Base-by-base conservation (phyloP, 306 rosid genomes). In the Vigna mungo region DNA sequence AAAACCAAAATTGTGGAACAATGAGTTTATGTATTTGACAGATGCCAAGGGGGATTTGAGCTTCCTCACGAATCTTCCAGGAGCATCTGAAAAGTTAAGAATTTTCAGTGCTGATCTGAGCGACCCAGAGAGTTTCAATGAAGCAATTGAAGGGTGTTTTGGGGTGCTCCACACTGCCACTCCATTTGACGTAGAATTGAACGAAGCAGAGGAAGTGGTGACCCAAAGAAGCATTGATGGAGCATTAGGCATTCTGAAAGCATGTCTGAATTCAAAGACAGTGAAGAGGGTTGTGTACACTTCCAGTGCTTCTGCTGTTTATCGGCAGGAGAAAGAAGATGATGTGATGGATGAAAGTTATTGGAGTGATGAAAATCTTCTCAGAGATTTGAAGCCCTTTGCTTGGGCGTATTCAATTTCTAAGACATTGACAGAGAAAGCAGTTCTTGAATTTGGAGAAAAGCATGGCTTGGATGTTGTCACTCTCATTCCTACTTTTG, bases 211-310 rank as follows among this genome's bases (percentile, higher is more conserved):
- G 32, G 90, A 87, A 44, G 7, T 16, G 0, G 83, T 89, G 49
- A 89, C 85, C 7, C 77, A 78, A 65, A 75, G 89, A 78, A 72
- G 78, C 39, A 39, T 84, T 5, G 85, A 83, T 13, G 96, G 90
- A 16, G 84, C 93, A 16, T 7, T 89, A 6, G 92, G 85, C 0
- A 87, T 91, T 41, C 44, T 91, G 21, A 81, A 83, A 59, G 86
- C 85, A 4, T 84, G 93, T 59, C 3, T 77, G 3, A 44, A 72
- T 37, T 87, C 90, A 0, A 77, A 84, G 51, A 90, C 90, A 0
- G 80, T 89, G 75, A 89, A 76, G 56, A 85, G 90, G 18, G 85
- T 91, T 15, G 86, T 91, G 2, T 91, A 91, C 85, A 85, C 92
- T 75, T 86, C 93, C 0, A 81, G 87, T 68, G 84, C 64, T 4